Evolutionary conservation across 148 eudicot species (phyloP), one percentile per base, ranked within the genome.

Genomic region (Rhododendron mucronatum): DNA sequence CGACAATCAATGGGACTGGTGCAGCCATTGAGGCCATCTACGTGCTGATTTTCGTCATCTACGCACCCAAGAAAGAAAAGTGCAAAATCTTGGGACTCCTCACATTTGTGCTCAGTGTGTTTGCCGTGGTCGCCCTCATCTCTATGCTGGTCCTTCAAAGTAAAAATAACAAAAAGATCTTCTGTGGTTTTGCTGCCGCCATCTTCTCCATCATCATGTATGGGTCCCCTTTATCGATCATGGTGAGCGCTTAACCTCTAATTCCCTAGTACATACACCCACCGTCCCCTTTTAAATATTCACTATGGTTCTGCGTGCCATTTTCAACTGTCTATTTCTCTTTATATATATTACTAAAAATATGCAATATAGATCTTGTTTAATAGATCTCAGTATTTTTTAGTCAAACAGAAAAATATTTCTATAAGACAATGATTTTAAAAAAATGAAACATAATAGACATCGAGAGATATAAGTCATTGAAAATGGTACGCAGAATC

Each of bases 181-280:
- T 96, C 63, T 95, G 98, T 83, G 99, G 99, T 1, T 75, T 91
- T 76, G 95, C 94, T 13, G 95, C 98, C 37, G 86, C 95, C 73
- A 86, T 96, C 30, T 96, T 95, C 92, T 96, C 99, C 81, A 93
- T 96, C 89, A 92, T 96, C 30, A 96, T 96, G 99, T 96, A 96
- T 47, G 99, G 91, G 20, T 95, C 98, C 8, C 99, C 99, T 61
- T 91, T 96, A 18, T 91, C 98, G 28, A 90, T 95, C 91, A 96
- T 96, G 93, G 98, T 96, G 93, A 78, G 55, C 59, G 44, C 7
- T 5, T 55, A 47, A 78, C 21, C 51, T 21, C 11, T 84, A 26
- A 10, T 67, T 26, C 28, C 33, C 4, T 53, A 53, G 57, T 53
- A 53, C 20, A 53, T 55, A 53, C 4, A 0, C 8, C 7, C 8